Base-by-base conservation (phyloP, 2,329 filamentous ascomycete genomes). In the Trichoderma oligosporum region DNA sequence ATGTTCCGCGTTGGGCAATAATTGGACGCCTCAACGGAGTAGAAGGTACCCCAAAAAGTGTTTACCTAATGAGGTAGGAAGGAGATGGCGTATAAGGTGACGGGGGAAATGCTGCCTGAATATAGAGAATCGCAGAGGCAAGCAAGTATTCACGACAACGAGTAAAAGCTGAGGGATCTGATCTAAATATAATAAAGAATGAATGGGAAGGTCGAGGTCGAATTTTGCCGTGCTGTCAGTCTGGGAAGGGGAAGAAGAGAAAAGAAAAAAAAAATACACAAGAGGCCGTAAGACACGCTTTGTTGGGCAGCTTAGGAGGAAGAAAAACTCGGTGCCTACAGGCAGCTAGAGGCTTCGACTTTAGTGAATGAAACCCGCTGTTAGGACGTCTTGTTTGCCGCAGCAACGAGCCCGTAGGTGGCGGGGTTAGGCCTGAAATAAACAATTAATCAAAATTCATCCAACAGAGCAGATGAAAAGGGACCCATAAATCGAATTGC, bases 361-460 rank as follows among this genome's bases (percentile, higher is more conserved):
- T 48, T n/a, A 47, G 53, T 25, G 53, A 33, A 33, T 25, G 18
- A 18, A 11, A 2, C 35, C 52, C 52, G 22, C 41, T 45, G 1
- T 36, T 45, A 20, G 11, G 29, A 4, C 36, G 18, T 39, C 48
- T 18, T 29, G 56, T 66, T 65, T 66, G 60, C 64, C 62, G 60
- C 58, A 63, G 64, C 64, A 66, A 66, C 64, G 61, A 51, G 54
- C 57, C 55, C 54, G 54, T 53, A n/a, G 42, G 44, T n/a, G 27
- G 55, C 45, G 38, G 42, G 49, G 58, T 24, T 41, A 44, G 57
- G 44, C 36, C 7, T 42, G 45, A 35, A 39, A 54, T 5, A 24
- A 38, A 24, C n/a, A 22, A 44, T 20, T 38, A n/a, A 38, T 11
- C 27, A 49, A 38, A 38, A 6, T 1, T 18, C 16, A 20, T 16